These are phyloP conservation scores for Trametes versicolor DNA, from an alignment of 1,284 basidiomycete genomes.

Conservation along the genomic window DNA sequence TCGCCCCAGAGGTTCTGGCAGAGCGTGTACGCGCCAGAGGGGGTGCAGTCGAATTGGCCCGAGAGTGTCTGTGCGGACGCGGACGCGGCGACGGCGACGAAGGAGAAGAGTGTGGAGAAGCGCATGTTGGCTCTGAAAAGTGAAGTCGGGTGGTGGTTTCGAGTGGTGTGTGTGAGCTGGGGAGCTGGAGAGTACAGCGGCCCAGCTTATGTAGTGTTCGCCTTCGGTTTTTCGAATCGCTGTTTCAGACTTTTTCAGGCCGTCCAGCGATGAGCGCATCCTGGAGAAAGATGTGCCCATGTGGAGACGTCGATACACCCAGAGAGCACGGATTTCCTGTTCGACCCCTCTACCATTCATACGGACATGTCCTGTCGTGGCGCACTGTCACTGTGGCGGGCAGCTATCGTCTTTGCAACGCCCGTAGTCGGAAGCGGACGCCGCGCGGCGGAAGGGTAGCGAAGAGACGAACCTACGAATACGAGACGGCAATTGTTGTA, in stretches of 20 bases:
- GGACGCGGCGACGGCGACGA: constrained; percentile 33
- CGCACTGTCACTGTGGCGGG: background rate
- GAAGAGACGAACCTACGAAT: background rate
- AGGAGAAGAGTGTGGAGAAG: constrained; percentile 28
- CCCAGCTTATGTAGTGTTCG: constrained; percentile 5
- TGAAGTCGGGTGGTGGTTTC: background rate
- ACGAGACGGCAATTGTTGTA: too few relatives aligned
- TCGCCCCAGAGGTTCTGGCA: constrained; percentile 68
- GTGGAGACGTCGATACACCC: background rate
- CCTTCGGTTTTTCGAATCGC: too few relatives aligned
- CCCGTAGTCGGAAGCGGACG: constrained; percentile 1
- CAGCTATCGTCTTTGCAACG: background rate
- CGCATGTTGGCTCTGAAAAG: constrained; percentile 27
- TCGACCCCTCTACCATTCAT: background rate
- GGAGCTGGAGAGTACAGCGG: background rate
- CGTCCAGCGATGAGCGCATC: background rate
- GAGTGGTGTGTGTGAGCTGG: background rate
- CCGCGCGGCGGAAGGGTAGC: background rate
- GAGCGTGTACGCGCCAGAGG: constrained; percentile 58
- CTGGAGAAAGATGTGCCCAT: constrained; percentile 11
- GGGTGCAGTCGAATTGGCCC: constrained; percentile 54
- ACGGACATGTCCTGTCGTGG: background rate
- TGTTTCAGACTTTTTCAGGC: background rate
- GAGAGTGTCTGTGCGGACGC: constrained; percentile 47
- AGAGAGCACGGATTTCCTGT: background rate